Conservation (phyloP, 2,329 filamentous ascomycete species). For the Falciphora oryzae region DNA sequence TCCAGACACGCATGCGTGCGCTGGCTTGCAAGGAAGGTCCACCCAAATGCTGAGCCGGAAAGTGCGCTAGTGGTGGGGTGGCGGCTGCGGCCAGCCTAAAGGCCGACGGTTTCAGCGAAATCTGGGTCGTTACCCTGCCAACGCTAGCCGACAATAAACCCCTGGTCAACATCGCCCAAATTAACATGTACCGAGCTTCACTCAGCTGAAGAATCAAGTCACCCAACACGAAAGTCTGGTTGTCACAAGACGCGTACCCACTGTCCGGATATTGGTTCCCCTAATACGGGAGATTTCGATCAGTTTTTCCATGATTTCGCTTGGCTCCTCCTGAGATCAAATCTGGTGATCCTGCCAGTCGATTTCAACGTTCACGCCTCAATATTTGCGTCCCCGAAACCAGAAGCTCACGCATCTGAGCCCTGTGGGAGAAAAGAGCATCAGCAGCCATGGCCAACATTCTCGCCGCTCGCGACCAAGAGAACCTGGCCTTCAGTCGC, state of each 20-base stretch:
- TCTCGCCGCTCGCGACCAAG: slow-evolving; percentile 71
- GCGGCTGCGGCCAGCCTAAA: slow-evolving; percentile 6
- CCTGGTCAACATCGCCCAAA: slow-evolving; percentile 2
- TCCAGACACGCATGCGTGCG: not conserved
- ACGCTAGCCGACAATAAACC: slow-evolving; percentile 1
- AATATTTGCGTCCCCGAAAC: not conserved
- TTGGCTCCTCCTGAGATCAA: not conserved
- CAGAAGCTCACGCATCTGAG: not conserved
- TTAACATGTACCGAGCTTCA: not conserved
- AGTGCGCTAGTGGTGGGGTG: not conserved
- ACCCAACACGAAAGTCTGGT: not conserved
- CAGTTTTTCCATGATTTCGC: not conserved
- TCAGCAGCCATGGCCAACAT: not conserved
- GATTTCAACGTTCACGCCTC: not conserved
- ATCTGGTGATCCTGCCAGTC: not conserved
- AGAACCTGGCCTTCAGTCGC: slow-evolving; percentile 75
- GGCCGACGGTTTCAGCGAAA: not conserved
- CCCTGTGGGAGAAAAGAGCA: not conserved
- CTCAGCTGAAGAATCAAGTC: not conserved
- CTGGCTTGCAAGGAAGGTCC: not conserved
- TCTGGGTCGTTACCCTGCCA: not conserved
- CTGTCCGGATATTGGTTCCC: not conserved
- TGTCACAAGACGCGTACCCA: not conserved
- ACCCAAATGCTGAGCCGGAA: not conserved
- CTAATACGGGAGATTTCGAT: not conserved